Evolutionary conservation across 345 rosid genomes (phyloP), one percentile per base, ranked within the genome.

Genomic region (Hibiscus tridactylites): DNA sequence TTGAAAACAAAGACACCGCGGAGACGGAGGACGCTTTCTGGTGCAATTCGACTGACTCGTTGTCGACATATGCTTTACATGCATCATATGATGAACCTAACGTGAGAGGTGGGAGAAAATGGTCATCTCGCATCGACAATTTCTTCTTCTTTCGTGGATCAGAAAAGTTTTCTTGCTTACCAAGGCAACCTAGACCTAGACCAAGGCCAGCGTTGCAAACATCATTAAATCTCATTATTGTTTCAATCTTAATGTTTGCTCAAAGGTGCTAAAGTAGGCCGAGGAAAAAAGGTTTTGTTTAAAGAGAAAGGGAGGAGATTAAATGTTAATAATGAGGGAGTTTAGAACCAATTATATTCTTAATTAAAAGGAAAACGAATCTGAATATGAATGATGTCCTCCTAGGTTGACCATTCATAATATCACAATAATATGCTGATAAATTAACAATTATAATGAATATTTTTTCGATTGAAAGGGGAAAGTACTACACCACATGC

Each of bases 61-160:
- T 71, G 9, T 65, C 75, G n/a, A 52, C 73, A 7, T 50, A 26
- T 19, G 68, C 35, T 72, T 67, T 66, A 77, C 70, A 29, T 16
- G 61, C 62, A 21, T 49, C 78, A 57, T 76, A 64, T 11, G 81
- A 68, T 62, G 62, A 80, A 62, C 85, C 85, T 75, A 81, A 77
- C 1, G 87, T 67, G 46, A 84, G 85, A 71, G 74, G 75, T n/a
- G 83, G 87, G 4, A 79, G 76, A 74, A 73, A 16, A n/a, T 33
- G 81, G 70, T 84, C 86, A 44, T 80, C 35, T 62, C 71, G 70
- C 74, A 77, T 68, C 9, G 39, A 49, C 12, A 65, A 5, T 59
- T 68, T 74, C 76, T 70, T 81, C 74, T 66, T 78, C 68, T 59
- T 62, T 12, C 6, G 62, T 49, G 57, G 73, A 17, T 50, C 21